Percentiles rank a stretch among this genome's conserved stretches.
Conservation (phyloP, 2,329 filamentous ascomycete genomes). For the Penicillium glabrum region DNA sequence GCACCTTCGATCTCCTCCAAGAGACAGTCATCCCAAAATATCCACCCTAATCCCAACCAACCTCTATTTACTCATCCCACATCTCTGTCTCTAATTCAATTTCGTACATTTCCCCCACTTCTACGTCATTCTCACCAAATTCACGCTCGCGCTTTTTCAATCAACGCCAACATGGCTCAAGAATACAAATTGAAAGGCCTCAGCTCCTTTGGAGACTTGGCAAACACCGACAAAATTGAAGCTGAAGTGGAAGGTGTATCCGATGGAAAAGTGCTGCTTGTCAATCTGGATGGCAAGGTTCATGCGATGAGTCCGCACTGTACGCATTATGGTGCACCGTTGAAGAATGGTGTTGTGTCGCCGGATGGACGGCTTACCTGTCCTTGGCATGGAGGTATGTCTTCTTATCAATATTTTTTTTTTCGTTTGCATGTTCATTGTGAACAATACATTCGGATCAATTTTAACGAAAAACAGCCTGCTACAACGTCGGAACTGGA, state of each 20-base stretch:
- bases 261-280: constrained; percentile 78
- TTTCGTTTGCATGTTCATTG: too few relatives aligned
- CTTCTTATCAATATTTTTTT: neutral
- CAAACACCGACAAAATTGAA: constrained; percentile 81
- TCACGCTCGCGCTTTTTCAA: constrained; percentile 1
- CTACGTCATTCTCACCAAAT: neutral
- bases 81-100: neutral
- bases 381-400: constrained; percentile 89
- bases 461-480: constrained; percentile 59
- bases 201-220: constrained; percentile 66
- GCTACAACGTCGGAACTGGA: constrained; percentile 84
- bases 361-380: constrained; percentile 82
- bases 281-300: constrained; percentile 73
- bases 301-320: constrained; percentile 83
- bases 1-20: neutral
- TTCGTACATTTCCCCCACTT: neutral
- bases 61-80: neutral
- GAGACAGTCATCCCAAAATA: neutral
- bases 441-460: neutral
- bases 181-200: constrained; percentile 68
- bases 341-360: constrained; percentile 82
- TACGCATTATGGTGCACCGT: constrained; percentile 86
- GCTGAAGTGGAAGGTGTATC: constrained; percentile 88
- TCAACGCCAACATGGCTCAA: constrained; percentile 33
- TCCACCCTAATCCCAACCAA: neutral